These are phyloP conservation scores for Colletotrichum chlorophyti DNA, from an alignment of 2,329 filamentous ascomycete species.

Conservation along the genomic window DNA sequence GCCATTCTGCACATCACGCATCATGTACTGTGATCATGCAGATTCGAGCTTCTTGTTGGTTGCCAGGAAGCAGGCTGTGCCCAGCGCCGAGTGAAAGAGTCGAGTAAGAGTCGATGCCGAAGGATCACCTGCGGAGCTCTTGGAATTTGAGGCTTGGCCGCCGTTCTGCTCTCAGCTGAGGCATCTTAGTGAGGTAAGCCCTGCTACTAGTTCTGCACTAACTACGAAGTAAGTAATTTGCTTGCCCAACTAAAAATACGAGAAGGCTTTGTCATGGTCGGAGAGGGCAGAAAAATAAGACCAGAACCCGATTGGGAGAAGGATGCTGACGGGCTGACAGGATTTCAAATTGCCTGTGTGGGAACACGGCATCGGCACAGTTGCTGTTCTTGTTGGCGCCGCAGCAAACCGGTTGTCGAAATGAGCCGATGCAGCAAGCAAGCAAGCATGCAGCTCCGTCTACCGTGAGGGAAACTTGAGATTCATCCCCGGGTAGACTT, in stretches of 20 bases:
- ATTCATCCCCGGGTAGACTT: too few relatives aligned
- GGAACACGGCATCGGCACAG: background rate
- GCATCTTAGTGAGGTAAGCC: constrained; percentile 15
- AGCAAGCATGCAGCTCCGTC: too few relatives aligned
- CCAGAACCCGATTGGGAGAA: background rate
- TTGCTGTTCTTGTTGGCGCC: background rate
- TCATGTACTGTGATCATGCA: too few relatives aligned
- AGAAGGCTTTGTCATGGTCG: constrained; percentile 7
- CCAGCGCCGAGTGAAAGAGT: too few relatives aligned
- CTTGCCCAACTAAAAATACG: constrained; percentile 18
- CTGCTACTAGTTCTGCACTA: too few relatives aligned
- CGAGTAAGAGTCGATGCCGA: too few relatives aligned
- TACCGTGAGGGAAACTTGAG: too few relatives aligned
- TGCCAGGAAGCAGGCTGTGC: background rate
- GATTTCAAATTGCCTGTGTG: background rate
- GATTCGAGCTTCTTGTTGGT: background rate
- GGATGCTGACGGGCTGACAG: constrained; percentile 19
- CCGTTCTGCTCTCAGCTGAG: constrained; percentile 7
- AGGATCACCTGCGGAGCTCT: constrained; percentile 15
- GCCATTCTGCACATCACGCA: too few relatives aligned
- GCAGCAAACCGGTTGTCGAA: background rate
- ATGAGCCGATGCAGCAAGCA: background rate
- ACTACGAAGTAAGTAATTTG: too few relatives aligned
- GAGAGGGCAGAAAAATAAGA: too few relatives aligned
- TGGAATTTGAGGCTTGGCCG: too few relatives aligned